Evolutionary conservation across 2,329 filamentous ascomycete species (phyloP).

Genomic region (Cladophialophora immunda): DNA sequence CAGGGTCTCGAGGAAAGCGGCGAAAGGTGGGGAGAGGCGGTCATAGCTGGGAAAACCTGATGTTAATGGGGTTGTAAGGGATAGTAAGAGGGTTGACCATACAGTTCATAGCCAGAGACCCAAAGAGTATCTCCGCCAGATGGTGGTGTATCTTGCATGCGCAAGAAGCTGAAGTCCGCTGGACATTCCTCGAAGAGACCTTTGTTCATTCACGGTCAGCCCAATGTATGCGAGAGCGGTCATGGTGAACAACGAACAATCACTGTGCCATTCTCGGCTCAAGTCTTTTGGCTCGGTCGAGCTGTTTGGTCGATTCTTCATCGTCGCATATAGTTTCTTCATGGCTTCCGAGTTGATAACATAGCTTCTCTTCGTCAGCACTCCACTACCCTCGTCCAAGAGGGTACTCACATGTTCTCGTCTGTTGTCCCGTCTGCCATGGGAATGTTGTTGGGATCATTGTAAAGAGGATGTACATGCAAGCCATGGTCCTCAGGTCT

Average conservation of each 20-base stretch:
- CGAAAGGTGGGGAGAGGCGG: slow-evolving; percentile 62
- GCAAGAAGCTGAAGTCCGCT: slow-evolving; percentile 33
- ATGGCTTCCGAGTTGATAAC: slow-evolving; percentile 67
- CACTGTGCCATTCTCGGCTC: slow-evolving; percentile 35
- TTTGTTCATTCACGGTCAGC: not conserved
- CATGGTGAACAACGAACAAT: slow-evolving; percentile 18
- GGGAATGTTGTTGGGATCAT: slow-evolving; percentile 36
- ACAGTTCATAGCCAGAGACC: slow-evolving; percentile 73
- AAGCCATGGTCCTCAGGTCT: slow-evolving; percentile 60
- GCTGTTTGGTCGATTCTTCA: slow-evolving; percentile 41
- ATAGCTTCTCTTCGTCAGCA: slow-evolving; percentile 52
- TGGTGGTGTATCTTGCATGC: slow-evolving; percentile 34
- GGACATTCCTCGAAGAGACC: slow-evolving; percentile 35
- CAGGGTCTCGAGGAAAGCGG: slow-evolving; percentile 66
- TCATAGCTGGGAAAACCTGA: slow-evolving; percentile 63
- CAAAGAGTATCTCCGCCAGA: slow-evolving; percentile 69
- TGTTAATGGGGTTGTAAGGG: not conserved
- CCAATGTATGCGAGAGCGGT: not conserved
- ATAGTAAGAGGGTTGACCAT: slow-evolving; percentile 54
- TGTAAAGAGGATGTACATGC: slow-evolving; percentile 62
- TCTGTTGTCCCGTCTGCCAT: slow-evolving; percentile 37
- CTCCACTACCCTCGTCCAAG: not conserved
- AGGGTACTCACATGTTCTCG: slow-evolving; percentile 33
- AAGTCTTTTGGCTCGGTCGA: slow-evolving; percentile 30
- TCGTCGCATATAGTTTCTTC: slow-evolving; percentile 58